Percentiles rank a stretch among this genome's conserved stretches.
Conservation (phyloP, 306 rosid species). For the Quercus berberidifolia region DNA sequence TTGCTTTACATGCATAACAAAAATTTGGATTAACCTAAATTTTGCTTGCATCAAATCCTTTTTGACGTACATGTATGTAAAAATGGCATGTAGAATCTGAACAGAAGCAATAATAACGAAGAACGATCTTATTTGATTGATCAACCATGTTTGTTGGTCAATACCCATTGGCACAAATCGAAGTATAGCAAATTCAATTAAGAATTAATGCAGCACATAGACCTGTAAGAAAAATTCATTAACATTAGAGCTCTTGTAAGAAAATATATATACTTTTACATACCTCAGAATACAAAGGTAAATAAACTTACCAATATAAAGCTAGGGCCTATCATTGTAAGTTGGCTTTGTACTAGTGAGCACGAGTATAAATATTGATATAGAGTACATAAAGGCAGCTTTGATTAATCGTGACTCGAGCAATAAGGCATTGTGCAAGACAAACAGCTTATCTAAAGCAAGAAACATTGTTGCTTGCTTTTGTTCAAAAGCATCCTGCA, state of each 20-base stretch:
- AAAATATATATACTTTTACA: not conserved
- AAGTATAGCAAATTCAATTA: conserved; percentile 41
- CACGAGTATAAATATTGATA: conserved; percentile 57
- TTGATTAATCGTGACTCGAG: conserved; percentile 70
- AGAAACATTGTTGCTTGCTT: conserved; percentile 80
- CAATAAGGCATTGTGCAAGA: conserved; percentile 70
- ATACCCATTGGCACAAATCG: conserved; percentile 32
- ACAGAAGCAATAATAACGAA: conserved; percentile 37
- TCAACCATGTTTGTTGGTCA: conserved; percentile 52
- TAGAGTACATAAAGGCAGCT: conserved; percentile 56
- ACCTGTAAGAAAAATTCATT: conserved; percentile 31
- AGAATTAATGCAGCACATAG: conserved; percentile 44
- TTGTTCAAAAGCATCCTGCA: conserved; percentile 72
- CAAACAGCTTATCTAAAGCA: conserved; percentile 63
- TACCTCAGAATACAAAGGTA: not conserved
- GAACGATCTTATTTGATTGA: conserved; percentile 35
- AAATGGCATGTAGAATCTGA: conserved; percentile 58
- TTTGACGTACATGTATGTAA: conserved; percentile 55
- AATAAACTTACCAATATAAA: conserved; percentile 49
- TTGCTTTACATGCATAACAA: too few species aligned
- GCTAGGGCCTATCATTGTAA: conserved; percentile 56
- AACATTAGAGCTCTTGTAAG: not conserved
- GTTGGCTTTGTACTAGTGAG: conserved; percentile 85
- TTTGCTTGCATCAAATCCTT: not conserved
- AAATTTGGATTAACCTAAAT: too few species aligned